Base-by-base conservation (phyloP, 306 rosid species). In the Gastrolobium bilobum region DNA sequence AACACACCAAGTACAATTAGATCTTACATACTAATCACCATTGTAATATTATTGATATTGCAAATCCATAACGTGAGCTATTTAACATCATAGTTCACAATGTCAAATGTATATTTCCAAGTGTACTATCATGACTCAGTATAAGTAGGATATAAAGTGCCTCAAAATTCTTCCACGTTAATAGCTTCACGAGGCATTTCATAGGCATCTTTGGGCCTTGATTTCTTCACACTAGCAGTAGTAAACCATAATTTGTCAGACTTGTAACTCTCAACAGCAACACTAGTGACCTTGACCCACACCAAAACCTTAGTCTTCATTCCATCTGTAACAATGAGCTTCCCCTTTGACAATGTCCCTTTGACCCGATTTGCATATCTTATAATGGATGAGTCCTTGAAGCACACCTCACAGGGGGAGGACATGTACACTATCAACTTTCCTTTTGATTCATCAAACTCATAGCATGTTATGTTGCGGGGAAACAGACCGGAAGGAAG, bases 321-420 rank as follows among this genome's bases (percentile, higher is more conserved):
- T 63, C 94, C 94, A 5, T 86, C 88, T 10, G 70, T 15, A 30
- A 79, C 78, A 38, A 8, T 65, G 42, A 90, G 79, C 75, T 90
- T 84, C 3, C 94, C 92, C 72, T 68, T 86, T 11, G 89, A 82
- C 31, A 90, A 40, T 38, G 71, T 75, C 34, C 84, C 92, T 67
- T 86, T 88, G 5, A 90, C 77, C 0, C 88, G 86, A 10, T 72
- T 81, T n/a, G 87, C 80, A 33, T 84, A 86, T 77, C 89, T 78
- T 34, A 90, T 58, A 1, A 82, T 64, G 29, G 94, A 90, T 3
- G 91, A 86, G 84, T 90, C 94, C 89, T 90, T 90, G 84, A 88
- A 90, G 68, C 89, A 56, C 26, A 90, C 87, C 75, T 90, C 94
- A 15, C 83, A 83, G 7, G 92, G 83, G 10, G 84, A 86, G 14